Percentiles rank a stretch among this genome's conserved stretches.
Conservation (phyloP, 2,329 filamentous ascomycete genomes). For the Claviceps sp. region DNA sequence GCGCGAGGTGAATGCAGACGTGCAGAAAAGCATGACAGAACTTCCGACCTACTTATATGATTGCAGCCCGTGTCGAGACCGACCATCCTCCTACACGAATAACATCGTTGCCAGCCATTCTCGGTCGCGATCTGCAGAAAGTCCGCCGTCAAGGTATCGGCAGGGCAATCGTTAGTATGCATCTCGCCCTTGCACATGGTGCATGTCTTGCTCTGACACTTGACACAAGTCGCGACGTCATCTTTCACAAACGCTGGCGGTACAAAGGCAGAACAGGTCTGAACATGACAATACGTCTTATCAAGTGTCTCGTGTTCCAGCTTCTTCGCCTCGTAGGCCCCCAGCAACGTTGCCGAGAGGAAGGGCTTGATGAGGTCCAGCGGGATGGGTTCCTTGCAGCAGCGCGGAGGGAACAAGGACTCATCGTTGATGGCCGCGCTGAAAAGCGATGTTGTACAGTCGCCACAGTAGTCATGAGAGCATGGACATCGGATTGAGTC, state of each 20-base stretch:
- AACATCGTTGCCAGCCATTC: slow-evolving; percentile 39
- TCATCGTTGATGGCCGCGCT: slow-evolving; percentile 30
- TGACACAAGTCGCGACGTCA: slow-evolving; percentile 25
- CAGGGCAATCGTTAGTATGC: slow-evolving; percentile 34
- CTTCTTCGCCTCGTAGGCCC: slow-evolving; percentile 28
- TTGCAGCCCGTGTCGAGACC: slow-evolving; percentile 37
- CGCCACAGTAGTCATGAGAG: slow-evolving; percentile 35
- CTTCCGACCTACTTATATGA: slow-evolving; percentile 35
- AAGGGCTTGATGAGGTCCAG: slow-evolving; percentile 19
- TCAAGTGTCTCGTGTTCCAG: slow-evolving; percentile 34
- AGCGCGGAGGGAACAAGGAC: slow-evolving; percentile 39
- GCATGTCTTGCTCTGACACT: slow-evolving; percentile 34
- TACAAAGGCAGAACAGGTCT: slow-evolving; percentile 34
- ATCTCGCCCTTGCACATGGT: slow-evolving; percentile 31
- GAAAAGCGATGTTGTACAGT: slow-evolving; percentile 34
- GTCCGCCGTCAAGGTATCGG: slow-evolving; percentile 25
- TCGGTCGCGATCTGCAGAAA: slow-evolving; percentile 26
- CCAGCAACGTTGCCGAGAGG: slow-evolving; percentile 21
- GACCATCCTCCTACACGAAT: slow-evolving; percentile 30
- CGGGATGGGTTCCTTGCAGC: slow-evolving; percentile 31
- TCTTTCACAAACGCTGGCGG: slow-evolving; percentile 15
- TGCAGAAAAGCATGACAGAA: neutral
- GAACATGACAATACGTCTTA: slow-evolving; percentile 35
- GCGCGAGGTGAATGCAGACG: neutral
- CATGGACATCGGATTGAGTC: slow-evolving; percentile 3